These are phyloP conservation scores for Amanita pallidorosea DNA, from an alignment of 768 basidiomycete genomes.

Conservation along the genomic window DNA sequence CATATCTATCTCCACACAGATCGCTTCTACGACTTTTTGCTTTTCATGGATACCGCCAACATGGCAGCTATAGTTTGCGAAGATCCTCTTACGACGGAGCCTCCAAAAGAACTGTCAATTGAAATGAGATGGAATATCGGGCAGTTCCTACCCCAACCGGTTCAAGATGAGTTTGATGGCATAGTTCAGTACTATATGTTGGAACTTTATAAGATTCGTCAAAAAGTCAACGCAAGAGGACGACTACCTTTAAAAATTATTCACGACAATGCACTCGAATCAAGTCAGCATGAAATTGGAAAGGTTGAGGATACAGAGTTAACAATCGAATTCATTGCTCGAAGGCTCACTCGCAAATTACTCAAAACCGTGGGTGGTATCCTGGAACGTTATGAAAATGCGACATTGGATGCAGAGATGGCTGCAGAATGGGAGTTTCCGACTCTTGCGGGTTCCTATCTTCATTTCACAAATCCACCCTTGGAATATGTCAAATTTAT, in stretches of 20 bases:
- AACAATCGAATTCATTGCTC: conserved; percentile 63
- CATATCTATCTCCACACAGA: conserved; percentile 82
- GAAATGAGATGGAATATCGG: conserved; percentile 93
- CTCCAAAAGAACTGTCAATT: conserved; percentile 56
- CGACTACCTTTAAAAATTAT: conserved; percentile 68
- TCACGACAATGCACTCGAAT: conserved; percentile 50
- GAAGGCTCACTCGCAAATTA: conserved; percentile 72
- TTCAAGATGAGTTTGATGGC: conserved; percentile 67
- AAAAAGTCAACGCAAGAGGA: conserved; percentile 43
- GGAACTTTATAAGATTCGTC: conserved; percentile 69
- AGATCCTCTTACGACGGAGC: conserved; percentile 58
- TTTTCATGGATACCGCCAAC: conserved; percentile 96
- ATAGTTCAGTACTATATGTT: conserved; percentile 77
- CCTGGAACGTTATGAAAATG: conserved; percentile 49
- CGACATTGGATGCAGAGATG: conserved; percentile 40
- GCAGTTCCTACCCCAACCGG: conserved; percentile 73
- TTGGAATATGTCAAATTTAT: conserved; percentile 86
- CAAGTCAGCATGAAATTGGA: conserved; percentile 52
- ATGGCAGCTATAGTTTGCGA: conserved; percentile 83
- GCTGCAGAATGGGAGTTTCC: conserved; percentile 70
- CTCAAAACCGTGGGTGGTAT: conserved; percentile 58
- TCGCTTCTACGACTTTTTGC: conserved; percentile 84
- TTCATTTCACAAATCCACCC: conserved; percentile 66
- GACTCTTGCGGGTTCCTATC: conserved; percentile 75
- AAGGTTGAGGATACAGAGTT: conserved; percentile 59